A percentile compares a stretch with the other conserved stretches of the same genome.
Conservation (phyloP, 177 flowering plant species). For the Vitis hybrid region DNA sequence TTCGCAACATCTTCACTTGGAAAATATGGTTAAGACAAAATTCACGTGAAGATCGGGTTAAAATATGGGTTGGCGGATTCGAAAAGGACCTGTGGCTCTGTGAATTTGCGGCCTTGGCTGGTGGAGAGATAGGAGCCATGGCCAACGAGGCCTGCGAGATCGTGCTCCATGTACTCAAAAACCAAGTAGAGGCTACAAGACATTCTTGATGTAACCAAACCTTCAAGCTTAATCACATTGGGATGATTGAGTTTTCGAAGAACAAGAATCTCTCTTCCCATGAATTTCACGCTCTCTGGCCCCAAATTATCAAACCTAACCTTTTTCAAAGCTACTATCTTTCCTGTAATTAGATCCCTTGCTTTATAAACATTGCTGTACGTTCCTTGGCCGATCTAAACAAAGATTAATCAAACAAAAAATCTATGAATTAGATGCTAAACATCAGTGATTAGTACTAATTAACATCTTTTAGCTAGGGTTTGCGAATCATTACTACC, state of each 20-base stretch:
- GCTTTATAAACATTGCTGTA: conserved; percentile 95
- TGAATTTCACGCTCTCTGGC: conserved; percentile 81
- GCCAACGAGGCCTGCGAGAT: conserved; percentile 60
- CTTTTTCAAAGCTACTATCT: conserved; percentile 83
- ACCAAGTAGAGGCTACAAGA: conserved; percentile 77
- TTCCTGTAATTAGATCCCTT: conserved; percentile 64
- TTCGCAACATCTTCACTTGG: not conserved
- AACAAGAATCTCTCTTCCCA: conserved; percentile 84
- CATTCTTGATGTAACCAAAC: conserved; percentile 82
- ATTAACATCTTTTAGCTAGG: not conserved
- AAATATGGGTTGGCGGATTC: not conserved
- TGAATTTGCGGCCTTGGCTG: conserved; percentile 51
- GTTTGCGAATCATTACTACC: conserved; percentile 30
- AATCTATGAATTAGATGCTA: not conserved
- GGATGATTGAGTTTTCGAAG: conserved; percentile 68
- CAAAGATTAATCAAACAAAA: conserved; percentile 8
- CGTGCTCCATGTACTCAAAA: conserved; percentile 89
- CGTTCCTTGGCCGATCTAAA: conserved; percentile 88
- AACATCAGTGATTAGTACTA: not conserved
- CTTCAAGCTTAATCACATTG: conserved; percentile 75
- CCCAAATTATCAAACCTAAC: conserved; percentile 85
- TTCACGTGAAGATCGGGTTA: not conserved
- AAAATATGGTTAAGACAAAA: not conserved
- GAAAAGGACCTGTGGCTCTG: conserved; percentile 61
- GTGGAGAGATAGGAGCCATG: conserved; percentile 29